Base-by-base conservation (phyloP, 2,329 filamentous ascomycete genomes). In the Alternaria arbusti region DNA sequence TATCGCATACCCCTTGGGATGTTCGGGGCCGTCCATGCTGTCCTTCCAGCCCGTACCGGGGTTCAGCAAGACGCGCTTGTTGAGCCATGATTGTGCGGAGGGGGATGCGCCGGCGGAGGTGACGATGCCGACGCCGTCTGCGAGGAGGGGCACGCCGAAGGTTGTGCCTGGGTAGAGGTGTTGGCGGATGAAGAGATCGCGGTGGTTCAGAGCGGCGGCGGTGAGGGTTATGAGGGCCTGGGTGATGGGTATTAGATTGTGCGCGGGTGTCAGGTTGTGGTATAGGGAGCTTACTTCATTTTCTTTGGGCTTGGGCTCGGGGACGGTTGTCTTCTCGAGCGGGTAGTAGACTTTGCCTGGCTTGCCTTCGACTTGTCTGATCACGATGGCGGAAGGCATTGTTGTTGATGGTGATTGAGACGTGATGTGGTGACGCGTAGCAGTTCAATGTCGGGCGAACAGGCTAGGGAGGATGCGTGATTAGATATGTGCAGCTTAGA, bases 181-280 rank as follows among this genome's bases (percentile, higher is more conserved):
- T 80, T 96, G 94, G 58, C 95, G 92, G 81, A 97, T 91, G 83
- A 97, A 98, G 71, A 97, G 88, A 80, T 98, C 96, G 73, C 94
- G 91, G 83, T 98, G 96, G 84, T 98, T 98, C 54, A 98, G 89
- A 13, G 95, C 91, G 1, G 90, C 92, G 55, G 94, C 92, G 36
- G 87, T 86, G 75, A 98, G 84, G 74, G 88, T 89, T 66, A 98
- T 84, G 7, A 96, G 84, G 69, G 97, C 84, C 78, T 97, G 86
- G 84, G 15, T 87, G 86, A 58, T 64, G 57, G 57, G 57, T 12
- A 32, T 59, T 64, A 59, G 54, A 10, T 36, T 22, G 51, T 11
- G 54, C 11, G 23, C 13, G 11, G 1, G 28, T 15, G 15, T 20
- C 20, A 5, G 22, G 25, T 11, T 9, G 13, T 6, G 4, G 4